Base-by-base conservation (phyloP, 1,284 basidiomycete genomes). In the Erythrobasidium hasegawianum region DNA sequence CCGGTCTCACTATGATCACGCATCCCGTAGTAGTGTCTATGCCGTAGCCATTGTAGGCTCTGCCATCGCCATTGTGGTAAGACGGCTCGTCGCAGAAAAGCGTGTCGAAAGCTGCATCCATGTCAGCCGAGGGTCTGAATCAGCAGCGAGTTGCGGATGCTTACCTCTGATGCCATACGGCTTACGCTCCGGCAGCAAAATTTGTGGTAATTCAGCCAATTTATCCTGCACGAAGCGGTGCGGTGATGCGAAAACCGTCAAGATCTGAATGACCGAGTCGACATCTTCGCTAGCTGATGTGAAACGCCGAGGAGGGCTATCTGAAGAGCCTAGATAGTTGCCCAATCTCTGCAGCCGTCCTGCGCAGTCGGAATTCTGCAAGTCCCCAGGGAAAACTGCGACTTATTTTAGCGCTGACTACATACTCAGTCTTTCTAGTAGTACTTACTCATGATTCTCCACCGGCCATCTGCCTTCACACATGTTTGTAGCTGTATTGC, bases 1-100 rank as follows among this genome's bases (percentile, higher is more conserved):
- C 76, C 1, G 76, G 76, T 8, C 76, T 68, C n/a, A 75, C 71
- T 7, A 77, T 64, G 26, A 75, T 71, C 27, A 76, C 68, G 38
- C 71, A 71, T 8, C 75, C 76, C 5, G 61, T 68, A 18, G 69
- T 55, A 0, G 71, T 67, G 38, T 74, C 70, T 50, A 77, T 72
- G 33, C 75, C 76, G 50, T 74, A 74, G 13, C 72, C 71, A 29
- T 70, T 59, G 68, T 77, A 77, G 10, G 73, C 72, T 27, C 73
- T 59, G 29, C 76, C 75, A 56, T 75, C 70, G 29, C 75, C 74
- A 14, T 69, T 66, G 67, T 77, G 74, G 59, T 73, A 72, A 2
- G 68, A 71, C 50, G 70, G 68, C 57, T 77, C 76, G 64, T 77
- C 76, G 59, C 65, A 67, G 66, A 73, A 76, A 18, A 76, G 64